Evolutionary conservation across 768 basidiomycete species (phyloP).

Genomic region (Calocybe cyanea): DNA sequence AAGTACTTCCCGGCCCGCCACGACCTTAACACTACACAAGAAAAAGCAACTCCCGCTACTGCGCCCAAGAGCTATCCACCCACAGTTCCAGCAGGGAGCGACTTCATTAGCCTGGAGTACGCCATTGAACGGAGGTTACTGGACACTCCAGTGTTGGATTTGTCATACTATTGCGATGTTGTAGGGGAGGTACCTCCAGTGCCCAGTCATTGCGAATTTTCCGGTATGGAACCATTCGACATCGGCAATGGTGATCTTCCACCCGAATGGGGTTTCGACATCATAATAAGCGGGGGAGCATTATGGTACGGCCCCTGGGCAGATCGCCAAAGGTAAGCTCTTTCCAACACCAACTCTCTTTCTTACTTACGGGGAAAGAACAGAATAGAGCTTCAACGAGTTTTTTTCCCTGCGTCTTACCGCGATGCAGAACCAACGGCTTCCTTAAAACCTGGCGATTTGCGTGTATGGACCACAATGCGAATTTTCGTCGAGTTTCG

Average conservation of each 20-base stretch:
- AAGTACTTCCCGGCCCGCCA: slow-evolving; percentile 31
- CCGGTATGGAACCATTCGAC: slow-evolving; percentile 48
- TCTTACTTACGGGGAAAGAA: slow-evolving; percentile 3
- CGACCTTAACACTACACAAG: slow-evolving; percentile 24
- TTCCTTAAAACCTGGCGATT: slow-evolving; percentile 69
- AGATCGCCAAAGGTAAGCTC: slow-evolving; percentile 76
- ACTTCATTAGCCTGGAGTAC: slow-evolving; percentile 69
- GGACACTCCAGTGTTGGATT: slow-evolving; percentile 70
- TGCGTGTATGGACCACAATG: slow-evolving; percentile 77
- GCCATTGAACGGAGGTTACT: slow-evolving; percentile 83
- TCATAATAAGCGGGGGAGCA: slow-evolving; percentile 71
- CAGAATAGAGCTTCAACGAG: slow-evolving; percentile 72
- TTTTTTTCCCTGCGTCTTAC: slow-evolving; percentile 83
- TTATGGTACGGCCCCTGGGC: slow-evolving; percentile 95
- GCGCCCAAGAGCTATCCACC: slow-evolving; percentile 29
- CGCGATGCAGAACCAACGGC: slow-evolving; percentile 55
- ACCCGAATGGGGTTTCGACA: slow-evolving; percentile 92
- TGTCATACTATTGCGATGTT: slow-evolving; percentile 85
- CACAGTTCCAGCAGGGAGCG: slow-evolving; percentile 46
- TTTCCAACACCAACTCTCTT: not conserved
- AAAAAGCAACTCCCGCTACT: slow-evolving; percentile 6
- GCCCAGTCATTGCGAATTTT: slow-evolving; percentile 22
- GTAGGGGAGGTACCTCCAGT: slow-evolving; percentile 68
- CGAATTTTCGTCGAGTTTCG: slow-evolving; percentile 79
- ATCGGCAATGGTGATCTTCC: slow-evolving; percentile 84